A percentile compares a stretch with the other conserved stretches of the same genome.
phyloP scores from a whole-genome alignment of 1,139 yeast species.

The Protomyces arabidopsidicola region DNA sequence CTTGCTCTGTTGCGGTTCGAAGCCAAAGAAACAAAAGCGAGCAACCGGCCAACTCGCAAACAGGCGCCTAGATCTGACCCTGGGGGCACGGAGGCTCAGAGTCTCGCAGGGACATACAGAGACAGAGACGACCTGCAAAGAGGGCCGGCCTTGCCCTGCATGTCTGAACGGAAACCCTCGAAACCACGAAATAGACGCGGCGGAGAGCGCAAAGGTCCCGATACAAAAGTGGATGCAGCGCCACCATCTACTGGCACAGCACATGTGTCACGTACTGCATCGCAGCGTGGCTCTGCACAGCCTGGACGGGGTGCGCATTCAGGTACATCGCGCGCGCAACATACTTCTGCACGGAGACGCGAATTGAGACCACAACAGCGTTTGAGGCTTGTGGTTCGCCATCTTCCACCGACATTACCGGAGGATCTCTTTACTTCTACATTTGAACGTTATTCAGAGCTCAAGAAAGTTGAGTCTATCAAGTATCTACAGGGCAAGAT shows the following conservation, averaged over 20 bases:
- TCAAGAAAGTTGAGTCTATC: constrained; percentile 30
- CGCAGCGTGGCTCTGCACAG: no score
- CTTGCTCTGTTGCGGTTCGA: no score
- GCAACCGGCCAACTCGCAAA: no score
- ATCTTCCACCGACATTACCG: constrained; percentile 31
- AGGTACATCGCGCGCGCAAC: neutral
- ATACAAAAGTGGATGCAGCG: neutral
- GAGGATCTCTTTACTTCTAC: constrained; percentile 28
- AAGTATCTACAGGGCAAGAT: constrained; percentile 32
- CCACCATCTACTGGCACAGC: no score
- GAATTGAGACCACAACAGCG: constrained; percentile 4
- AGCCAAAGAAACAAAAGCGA: no score
- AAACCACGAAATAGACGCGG: neutral
- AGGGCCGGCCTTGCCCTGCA: neutral
- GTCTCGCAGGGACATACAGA: no score
- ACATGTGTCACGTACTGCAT: no score
- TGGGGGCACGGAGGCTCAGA: no score
- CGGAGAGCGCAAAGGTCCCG: neutral
- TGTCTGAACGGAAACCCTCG: neutral
- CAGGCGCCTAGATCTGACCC: no score
- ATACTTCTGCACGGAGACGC: neutral
- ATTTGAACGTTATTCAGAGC: constrained; percentile 18
- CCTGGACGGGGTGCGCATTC: no score
- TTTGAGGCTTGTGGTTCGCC: constrained; percentile 32
- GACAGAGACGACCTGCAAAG: no score